Base-by-base conservation (phyloP, 1,284 basidiomycete genomes). In the Marasmius sp. region DNA sequence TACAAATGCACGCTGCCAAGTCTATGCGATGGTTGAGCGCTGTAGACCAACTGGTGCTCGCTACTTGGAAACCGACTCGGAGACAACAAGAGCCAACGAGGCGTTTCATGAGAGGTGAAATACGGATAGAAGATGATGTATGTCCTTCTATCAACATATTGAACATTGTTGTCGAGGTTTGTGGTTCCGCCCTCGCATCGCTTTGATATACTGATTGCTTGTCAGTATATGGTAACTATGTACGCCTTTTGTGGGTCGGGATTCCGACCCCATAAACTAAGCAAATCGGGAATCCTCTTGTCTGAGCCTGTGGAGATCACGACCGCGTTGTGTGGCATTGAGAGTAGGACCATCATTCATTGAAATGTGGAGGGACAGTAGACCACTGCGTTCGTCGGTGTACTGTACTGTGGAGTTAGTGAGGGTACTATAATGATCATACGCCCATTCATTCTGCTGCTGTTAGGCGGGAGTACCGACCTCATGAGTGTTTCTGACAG, bases 101-200 rank as follows among this genome's bases (percentile, higher is more conserved):
- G 6, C 58, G 49, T 20, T 57, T 45, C 45, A 55, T 50, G 36
- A 38, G 18, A 53, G 61, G 16, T 16, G 49, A 59, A 41, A 18
- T 62, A 37, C 47, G 52, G 33, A 27, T 59, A 33, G 55, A 52
- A 9, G 36, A 54, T 16, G 37, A 36, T 14, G 34, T 62, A 1
- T 45, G 48, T 56, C 61, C 61, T 16, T 58, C 57, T 50, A 47
- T 52, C n/a, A 34, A 36, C 4, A 62, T 62, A 38, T 43, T 57
- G 37, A 62, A 62, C 34, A 27, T 62, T 16, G 49, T 57, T 12
- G 58, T 62, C 16, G 57, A 62, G 43, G 61, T 62, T 22, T 34
- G 61, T 56, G 22, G 20, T 37, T 12, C 27, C 43, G 6, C 36
- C 37, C 6, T 1, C 22, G 16, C 34, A 37, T 7, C 20, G 14